Evolutionary conservation across 371 early-diverging fungal species (phyloP).

Genomic region (Lichtheimia hyalospora): DNA sequence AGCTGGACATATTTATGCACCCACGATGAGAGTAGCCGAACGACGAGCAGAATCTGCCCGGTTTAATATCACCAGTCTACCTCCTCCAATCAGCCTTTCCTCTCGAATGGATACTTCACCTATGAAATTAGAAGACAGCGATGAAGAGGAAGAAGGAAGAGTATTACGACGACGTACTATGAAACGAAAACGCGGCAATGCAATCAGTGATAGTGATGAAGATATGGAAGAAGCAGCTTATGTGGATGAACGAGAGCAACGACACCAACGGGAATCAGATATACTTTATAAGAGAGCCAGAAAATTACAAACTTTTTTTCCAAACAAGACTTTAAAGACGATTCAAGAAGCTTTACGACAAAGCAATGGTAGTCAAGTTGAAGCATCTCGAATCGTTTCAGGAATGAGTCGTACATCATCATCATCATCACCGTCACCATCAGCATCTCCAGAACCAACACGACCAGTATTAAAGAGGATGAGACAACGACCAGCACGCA

Average conservation of each 20-base stretch:
- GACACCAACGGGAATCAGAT: constrained; percentile 5
- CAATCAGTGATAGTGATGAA: constrained; percentile 2
- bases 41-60: constrained; percentile 4
- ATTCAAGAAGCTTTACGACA: constrained; percentile 3
- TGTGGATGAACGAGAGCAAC: constrained; percentile 15
- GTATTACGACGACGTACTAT: background rate
- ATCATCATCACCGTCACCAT: constrained; percentile 7
- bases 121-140: background rate
- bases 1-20: background rate
- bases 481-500: background rate
- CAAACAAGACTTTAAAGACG: background rate
- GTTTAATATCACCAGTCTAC: background rate
- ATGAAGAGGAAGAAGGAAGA: constrained; percentile 11
- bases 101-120: background rate
- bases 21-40: constrained; percentile 4
- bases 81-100: background rate
- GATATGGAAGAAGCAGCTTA: constrained; percentile 15
- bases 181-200: constrained; percentile 11
- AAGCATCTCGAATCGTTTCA: constrained; percentile 7
- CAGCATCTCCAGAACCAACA: constrained; percentile 7
- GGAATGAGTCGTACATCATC: constrained; percentile 14
- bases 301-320: constrained; percentile 8
- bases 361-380: constrained; percentile 12
- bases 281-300: constrained; percentile 3
- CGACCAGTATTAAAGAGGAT: constrained; percentile 9